Percentiles rank a stretch among this genome's conserved stretches.
These are phyloP conservation scores for Gracilaria gracilis DNA, from an alignment of 23 red algal species.

Conservation along the genomic window DNA sequence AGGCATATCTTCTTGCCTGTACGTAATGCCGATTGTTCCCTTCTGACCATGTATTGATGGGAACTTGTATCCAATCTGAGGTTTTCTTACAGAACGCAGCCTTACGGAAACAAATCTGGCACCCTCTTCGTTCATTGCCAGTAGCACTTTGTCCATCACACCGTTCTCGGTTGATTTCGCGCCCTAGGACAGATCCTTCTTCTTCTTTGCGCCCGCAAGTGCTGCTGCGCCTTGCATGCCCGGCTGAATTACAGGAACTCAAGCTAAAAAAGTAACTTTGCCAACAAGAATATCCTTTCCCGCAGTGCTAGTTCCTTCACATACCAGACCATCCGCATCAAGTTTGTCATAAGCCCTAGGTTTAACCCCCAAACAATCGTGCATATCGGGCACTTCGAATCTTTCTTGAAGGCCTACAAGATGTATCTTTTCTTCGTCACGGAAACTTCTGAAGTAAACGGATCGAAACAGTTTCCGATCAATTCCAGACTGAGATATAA, in stretches of 20 bases:
- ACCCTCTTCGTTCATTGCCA: constrained; percentile 87
- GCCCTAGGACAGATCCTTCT: constrained; percentile 89
- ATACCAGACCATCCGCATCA: constrained; percentile 92
- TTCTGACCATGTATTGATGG: constrained; percentile 98
- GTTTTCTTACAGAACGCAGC: constrained; percentile 88
- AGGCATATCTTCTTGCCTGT: constrained; percentile 98
- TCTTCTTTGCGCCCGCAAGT: constrained; percentile 77
- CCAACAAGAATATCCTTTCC: constrained; percentile 93
- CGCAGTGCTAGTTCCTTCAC: constrained; percentile 80
- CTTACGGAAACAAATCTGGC: constrained; percentile 91
- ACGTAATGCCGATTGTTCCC: constrained; percentile 94
- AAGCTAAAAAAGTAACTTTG: constrained; percentile 74
- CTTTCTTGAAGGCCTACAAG: constrained; percentile 79
- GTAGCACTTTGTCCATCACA: constrained; percentile 95
- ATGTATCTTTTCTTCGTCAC: constrained; percentile 87
- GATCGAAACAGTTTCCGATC: constrained; percentile 97
- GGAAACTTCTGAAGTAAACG: constrained; percentile 86
- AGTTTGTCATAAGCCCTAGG: constrained; percentile 88
- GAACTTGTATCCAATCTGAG: constrained; percentile 99
- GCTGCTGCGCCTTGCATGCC: constrained; percentile 35
- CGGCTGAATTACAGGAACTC: constrained; percentile 15
- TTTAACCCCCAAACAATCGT: constrained; percentile 85
- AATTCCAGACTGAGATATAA: constrained; percentile 94
- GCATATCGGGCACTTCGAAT: constrained; percentile 79
- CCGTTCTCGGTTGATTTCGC: constrained; percentile 93